Evolutionary conservation across 2,329 filamentous ascomycete species (phyloP), one percentile per base, ranked within the genome.

Genomic region (Penicillium sp.): DNA sequence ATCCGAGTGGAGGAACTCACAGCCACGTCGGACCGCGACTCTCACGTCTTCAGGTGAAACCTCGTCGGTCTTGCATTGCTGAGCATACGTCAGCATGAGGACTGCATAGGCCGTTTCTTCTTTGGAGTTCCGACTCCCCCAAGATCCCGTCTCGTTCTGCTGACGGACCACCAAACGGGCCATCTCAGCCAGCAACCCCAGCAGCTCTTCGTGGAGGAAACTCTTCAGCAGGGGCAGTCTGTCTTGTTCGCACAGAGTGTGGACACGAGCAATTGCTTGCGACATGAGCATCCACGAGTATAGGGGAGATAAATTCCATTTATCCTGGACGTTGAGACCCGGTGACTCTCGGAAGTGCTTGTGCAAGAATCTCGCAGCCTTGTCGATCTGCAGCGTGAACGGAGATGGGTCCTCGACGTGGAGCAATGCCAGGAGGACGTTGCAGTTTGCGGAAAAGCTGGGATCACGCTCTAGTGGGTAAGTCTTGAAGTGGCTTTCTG

Each of bases 371-470:
- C 27, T 41, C 9, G 39, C 9, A 6, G 39, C 39, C n/a, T 41
- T 41, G 13, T 41, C 28, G 7, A 41, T 41, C 26, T 41, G 39
- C 9, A 5, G 32, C 7, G 39, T 18, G n/a, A 29, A 41, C 2
- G n/a, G 27, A 33, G 39, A 41, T 7, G 40, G 39, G 33, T 65
- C 50, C 8, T 51, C 47, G 5, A 52, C 49, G 12, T 57, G 52
- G 28, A 69, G 53, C 9, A 69, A 52, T 9, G 65, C 63, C 32
- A 64, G 32, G 3, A 70, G 46, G 9, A 62, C 63, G 47, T 69
- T 67, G 48, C 62, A 66, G 51, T 69, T 69, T 2, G 65, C 64
- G 3, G 56, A 66, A n/a, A 66, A 58, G 38, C 65, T 67, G 2
- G 61, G 54, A 46, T 66, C 55, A 25, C 63, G 46, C 50, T 69